phyloP scores from a whole-genome alignment of 148 eudicot genomes.

The Drosera capensis region DNA sequence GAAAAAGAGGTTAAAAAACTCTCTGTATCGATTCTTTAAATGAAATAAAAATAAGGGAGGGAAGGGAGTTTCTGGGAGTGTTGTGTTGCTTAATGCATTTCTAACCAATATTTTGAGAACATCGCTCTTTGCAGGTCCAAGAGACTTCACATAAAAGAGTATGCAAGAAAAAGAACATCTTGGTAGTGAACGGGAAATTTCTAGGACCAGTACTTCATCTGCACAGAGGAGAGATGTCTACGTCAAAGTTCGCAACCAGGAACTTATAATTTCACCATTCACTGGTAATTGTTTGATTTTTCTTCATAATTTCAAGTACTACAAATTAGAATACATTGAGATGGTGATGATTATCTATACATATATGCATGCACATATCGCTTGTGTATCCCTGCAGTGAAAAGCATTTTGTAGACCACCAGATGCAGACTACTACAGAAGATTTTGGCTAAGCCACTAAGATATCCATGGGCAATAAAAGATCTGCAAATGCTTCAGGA shows the following conservation, averaged over 20 bases:
- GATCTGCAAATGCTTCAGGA: too few species aligned
- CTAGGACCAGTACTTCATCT: not conserved
- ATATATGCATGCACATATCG: not conserved
- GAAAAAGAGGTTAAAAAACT: too few species aligned
- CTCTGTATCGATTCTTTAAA: too few species aligned
- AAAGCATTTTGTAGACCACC: too few species aligned
- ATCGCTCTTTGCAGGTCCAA: not conserved
- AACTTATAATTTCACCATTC: not conserved
- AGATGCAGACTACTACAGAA: too few species aligned
- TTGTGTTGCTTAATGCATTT: too few species aligned
- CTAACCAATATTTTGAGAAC: too few species aligned
- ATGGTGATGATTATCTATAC: not conserved
- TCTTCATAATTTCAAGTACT: not conserved
- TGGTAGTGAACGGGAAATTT: not conserved
- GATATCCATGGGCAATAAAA: too few species aligned
- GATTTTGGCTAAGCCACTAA: too few species aligned
- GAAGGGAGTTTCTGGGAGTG: too few species aligned
- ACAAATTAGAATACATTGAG: too few species aligned
- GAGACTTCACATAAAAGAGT: not conserved
- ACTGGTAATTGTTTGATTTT: not conserved
- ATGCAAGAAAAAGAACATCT: not conserved
- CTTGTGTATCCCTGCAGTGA: constrained; percentile 14
- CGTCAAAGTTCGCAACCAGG: not conserved
- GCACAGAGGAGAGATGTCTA: not conserved
- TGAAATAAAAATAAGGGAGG: too few species aligned